Conservation (phyloP, 176 grass and related monocot species). For the Rhipidocladum racemiflorum region DNA sequence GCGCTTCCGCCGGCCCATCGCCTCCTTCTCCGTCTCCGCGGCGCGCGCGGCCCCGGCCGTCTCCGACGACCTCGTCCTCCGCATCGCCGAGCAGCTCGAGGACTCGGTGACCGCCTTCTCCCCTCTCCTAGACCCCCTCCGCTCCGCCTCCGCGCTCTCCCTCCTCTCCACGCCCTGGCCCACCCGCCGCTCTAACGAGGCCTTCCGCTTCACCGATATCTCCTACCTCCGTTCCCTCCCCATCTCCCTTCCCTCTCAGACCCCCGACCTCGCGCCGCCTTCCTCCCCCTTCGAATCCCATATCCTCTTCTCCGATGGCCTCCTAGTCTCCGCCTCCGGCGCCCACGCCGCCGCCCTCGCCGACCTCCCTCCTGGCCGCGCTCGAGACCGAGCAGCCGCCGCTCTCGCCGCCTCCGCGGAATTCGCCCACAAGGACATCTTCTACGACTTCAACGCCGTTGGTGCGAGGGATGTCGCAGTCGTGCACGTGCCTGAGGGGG, state of each 20-base stretch:
- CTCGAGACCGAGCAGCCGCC: constrained; percentile 34
- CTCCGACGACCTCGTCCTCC: constrained; percentile 50
- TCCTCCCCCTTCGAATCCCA: constrained; percentile 32
- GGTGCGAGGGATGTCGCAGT: constrained; percentile 52
- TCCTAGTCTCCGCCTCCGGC: constrained; percentile 35
- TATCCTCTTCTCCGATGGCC: constrained; percentile 44
- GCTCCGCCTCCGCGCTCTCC: constrained; percentile 55
- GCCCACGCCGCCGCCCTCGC: constrained; percentile 34
- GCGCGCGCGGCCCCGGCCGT: constrained; percentile 32
- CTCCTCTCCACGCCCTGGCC: constrained; percentile 66
- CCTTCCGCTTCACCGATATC: constrained; percentile 71
- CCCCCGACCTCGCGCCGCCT: constrained; percentile 21
- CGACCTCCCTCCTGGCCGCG: constrained; percentile 24
- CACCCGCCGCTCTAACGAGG: constrained; percentile 50
- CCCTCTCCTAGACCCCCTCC: constrained; percentile 43
- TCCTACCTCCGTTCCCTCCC: constrained; percentile 55
- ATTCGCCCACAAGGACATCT: constrained; percentile 54
- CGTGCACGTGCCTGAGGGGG: constrained; percentile 46
- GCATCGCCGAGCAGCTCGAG: constrained; percentile 61
- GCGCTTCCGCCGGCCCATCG: not conserved
- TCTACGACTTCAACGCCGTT: constrained; percentile 70
- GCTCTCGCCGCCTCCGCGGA: constrained; percentile 32
- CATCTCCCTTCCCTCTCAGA: constrained; percentile 36
- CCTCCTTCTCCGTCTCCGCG: not conserved
- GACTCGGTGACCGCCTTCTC: constrained; percentile 38